Evolutionary conservation across 352 stramenopile genomes (phyloP).

Genomic region (Peronospora farinosa): DNA sequence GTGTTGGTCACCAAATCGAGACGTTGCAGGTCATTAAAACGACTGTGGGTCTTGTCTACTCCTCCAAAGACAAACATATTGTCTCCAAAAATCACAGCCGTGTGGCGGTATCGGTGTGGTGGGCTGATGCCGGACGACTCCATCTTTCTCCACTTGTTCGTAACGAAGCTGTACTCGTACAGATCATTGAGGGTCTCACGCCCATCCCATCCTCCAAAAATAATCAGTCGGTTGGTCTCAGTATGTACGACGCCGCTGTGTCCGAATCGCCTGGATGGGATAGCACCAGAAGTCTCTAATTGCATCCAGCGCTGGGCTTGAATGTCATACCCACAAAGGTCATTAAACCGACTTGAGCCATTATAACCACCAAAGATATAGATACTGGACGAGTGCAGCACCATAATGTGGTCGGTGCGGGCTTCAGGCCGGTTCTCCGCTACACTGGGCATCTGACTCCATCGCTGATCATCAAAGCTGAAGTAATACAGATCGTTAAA

Average conservation of each 20-base stretch:
- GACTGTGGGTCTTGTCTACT: constrained; percentile 85
- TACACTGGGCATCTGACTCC: constrained; percentile 74
- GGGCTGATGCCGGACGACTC: constrained; percentile 48
- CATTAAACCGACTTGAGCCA: constrained; percentile 72
- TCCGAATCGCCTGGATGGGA: constrained; percentile 71
- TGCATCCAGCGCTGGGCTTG: constrained; percentile 45
- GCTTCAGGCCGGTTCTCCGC: constrained; percentile 56
- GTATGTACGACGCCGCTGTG: constrained; percentile 77
- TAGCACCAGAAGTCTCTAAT: constrained; percentile 36
- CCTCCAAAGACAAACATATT: constrained; percentile 88
- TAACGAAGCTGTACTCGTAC: constrained; percentile 70
- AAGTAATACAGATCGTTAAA: constrained; percentile 87
- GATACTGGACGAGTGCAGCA: constrained; percentile 67
- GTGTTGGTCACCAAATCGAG: constrained; percentile 75
- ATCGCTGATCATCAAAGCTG: constrained; percentile 72
- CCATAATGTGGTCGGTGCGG: constrained; percentile 86
- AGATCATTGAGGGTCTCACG: constrained; percentile 81
- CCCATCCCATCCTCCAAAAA: constrained; percentile 85
- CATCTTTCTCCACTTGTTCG: constrained; percentile 63
- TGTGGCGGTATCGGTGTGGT: constrained; percentile 80
- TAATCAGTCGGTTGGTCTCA: constrained; percentile 60
- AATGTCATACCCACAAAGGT: constrained; percentile 74
- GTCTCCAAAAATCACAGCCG: constrained; percentile 72
- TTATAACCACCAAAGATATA: constrained; percentile 89
- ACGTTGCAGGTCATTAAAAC: constrained; percentile 81